Percentiles rank a stretch among this genome's conserved stretches.
These are phyloP conservation scores for Carallia brachiata DNA, from an alignment of 345 rosid genomes.

Conservation along the genomic window DNA sequence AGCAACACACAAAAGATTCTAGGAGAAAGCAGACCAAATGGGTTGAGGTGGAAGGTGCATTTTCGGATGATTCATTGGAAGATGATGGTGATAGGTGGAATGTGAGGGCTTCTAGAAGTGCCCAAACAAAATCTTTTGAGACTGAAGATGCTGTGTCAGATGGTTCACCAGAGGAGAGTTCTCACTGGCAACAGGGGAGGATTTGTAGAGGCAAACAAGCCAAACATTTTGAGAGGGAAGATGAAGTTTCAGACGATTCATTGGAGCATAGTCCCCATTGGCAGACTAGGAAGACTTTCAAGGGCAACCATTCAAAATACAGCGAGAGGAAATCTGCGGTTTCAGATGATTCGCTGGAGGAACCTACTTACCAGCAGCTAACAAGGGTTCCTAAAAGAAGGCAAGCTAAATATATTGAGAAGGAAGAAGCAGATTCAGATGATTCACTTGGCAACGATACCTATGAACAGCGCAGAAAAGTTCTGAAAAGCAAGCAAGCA, in stretches of 20 bases:
- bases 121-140: slow-evolving; percentile 11
- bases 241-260: slow-evolving; percentile 33
- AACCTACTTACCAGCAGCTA: slow-evolving; percentile 7
- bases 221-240: slow-evolving; percentile 2
- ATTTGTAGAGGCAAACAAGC: slow-evolving; percentile 19
- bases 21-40: slow-evolving; percentile 32
- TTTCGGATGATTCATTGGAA: slow-evolving; percentile 44
- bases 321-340: slow-evolving; percentile 8
- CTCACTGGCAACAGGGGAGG: slow-evolving; percentile 1
- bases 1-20: slow-evolving; percentile 31
- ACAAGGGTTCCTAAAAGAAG: slow-evolving; percentile 20
- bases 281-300: slow-evolving; percentile 5
- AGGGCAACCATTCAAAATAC: slow-evolving; percentile 18
- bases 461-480: slow-evolving; percentile 29
- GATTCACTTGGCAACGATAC: slow-evolving; percentile 41
- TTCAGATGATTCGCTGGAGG: slow-evolving; percentile 30
- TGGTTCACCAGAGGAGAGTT: slow-evolving; percentile 33
- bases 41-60: slow-evolving; percentile 28
- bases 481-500: slow-evolving; percentile 28
- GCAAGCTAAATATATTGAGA: slow-evolving; percentile 24
- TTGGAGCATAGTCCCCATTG: slow-evolving; percentile 20
- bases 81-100: slow-evolving; percentile 19
- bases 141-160: slow-evolving; percentile 19
- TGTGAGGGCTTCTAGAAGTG: slow-evolving; percentile 20
- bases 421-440: slow-evolving; percentile 48